phyloP scores from a whole-genome alignment of 352 stramenopile genomes.

The Globisporangium carolinianum region DNA sequence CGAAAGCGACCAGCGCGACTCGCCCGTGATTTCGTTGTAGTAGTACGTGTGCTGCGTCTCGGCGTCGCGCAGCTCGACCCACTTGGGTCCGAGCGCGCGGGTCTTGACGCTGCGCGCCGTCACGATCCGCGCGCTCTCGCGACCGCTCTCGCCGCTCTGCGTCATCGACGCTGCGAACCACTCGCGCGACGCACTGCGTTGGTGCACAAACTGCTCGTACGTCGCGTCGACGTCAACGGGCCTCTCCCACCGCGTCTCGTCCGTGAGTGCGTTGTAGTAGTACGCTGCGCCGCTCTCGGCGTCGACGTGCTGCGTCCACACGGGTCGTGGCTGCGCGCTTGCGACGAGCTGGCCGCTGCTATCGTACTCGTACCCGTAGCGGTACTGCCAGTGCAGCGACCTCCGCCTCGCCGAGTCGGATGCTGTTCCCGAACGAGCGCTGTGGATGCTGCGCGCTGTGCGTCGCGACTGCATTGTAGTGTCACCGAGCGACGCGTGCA shows the following conservation, averaged over 20 bases:
- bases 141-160: constrained; percentile 5
- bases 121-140: constrained; percentile 12
- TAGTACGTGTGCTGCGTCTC: constrained; percentile 86
- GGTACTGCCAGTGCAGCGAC: constrained; percentile 68
- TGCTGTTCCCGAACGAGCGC: background rate
- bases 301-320: constrained; percentile 66
- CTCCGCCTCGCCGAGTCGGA: constrained; percentile 6
- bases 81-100: constrained; percentile 58
- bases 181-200: constrained; percentile 38
- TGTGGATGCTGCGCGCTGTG: constrained; percentile 19
- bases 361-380: constrained; percentile 68
- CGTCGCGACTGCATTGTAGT: constrained; percentile 13
- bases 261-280: constrained; percentile 67
- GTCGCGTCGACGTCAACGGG: constrained; percentile 47
- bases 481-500: constrained; percentile 30
- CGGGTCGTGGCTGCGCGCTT: constrained; percentile 22
- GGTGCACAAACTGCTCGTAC: constrained; percentile 40
- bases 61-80: constrained; percentile 76
- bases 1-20: constrained; percentile 81
- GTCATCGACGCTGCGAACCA: constrained; percentile 44
- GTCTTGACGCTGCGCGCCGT: constrained; percentile 27
- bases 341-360: constrained; percentile 24
- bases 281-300: constrained; percentile 35
- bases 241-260: constrained; percentile 78
- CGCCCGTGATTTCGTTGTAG: constrained; percentile 87